Percentiles rank a stretch among this genome's conserved stretches.
phyloP scores from a whole-genome alignment of 768 basidiomycete genomes.

The Tulasnella sp. region DNA sequence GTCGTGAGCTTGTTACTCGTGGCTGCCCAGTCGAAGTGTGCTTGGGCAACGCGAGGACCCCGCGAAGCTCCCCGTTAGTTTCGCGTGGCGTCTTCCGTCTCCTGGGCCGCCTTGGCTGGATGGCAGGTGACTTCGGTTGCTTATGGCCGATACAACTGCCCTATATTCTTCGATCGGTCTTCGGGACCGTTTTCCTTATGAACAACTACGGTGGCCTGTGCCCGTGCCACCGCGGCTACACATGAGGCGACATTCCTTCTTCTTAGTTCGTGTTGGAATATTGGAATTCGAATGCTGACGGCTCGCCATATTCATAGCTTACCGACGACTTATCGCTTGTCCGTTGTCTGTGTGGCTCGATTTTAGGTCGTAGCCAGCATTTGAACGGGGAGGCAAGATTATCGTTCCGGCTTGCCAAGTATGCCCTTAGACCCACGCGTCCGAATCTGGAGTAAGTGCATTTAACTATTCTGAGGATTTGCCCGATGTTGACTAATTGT shows the following conservation, averaged over 20 bases:
- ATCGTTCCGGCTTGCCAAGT: constrained; percentile 70
- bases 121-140: constrained; percentile 19
- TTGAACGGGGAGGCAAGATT: constrained; percentile 25
- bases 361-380: constrained; percentile 59
- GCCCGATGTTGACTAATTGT: background rate
- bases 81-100: constrained; percentile 19
- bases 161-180: constrained; percentile 40
- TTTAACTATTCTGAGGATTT: background rate
- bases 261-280: constrained; percentile 10
- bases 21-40: constrained; percentile 18
- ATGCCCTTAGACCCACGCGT: constrained; percentile 64
- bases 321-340: constrained; percentile 53
- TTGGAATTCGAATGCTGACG: constrained; percentile 18
- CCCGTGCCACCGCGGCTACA: constrained; percentile 77
- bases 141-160: constrained; percentile 92
- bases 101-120: background rate
- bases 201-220: constrained; percentile 82
- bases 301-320: constrained; percentile 28
- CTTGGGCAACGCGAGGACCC: constrained; percentile 9
- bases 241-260: constrained; percentile 54
- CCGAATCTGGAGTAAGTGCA: constrained; percentile 46
- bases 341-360: constrained; percentile 74
- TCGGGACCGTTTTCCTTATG: constrained; percentile 39
- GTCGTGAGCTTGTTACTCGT: constrained; percentile 59
- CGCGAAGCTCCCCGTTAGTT: constrained; percentile 54